Evolutionary conservation across 176 grass and related monocot genomes (phyloP).

Genomic region (Oryza glaberrima): DNA sequence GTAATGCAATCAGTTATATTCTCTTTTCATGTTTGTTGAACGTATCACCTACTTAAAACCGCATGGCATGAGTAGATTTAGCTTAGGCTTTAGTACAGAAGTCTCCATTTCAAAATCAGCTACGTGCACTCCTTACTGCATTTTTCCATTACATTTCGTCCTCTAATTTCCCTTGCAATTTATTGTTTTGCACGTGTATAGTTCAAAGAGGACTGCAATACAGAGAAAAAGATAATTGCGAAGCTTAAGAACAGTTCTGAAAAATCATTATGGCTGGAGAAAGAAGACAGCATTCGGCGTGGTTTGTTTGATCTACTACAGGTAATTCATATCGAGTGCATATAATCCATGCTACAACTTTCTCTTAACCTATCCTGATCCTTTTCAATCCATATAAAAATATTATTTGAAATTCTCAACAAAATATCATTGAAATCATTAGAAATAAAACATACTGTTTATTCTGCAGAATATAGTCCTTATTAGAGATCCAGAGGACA

Average conservation of each 20-base stretch:
- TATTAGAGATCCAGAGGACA: conserved; percentile 89
- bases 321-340: conserved; percentile 48
- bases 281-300: conserved; percentile 74
- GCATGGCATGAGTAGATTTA: neutral
- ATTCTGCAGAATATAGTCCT: conserved; percentile 89
- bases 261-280: conserved; percentile 84
- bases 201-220: conserved; percentile 99
- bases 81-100: neutral
- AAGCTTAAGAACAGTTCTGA: conserved; percentile 83
- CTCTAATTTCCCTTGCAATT: conserved; percentile 11
- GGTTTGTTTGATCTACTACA: conserved; percentile 88
- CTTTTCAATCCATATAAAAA: neutral
- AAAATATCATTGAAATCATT: conserved; percentile 17
- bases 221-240: conserved; percentile 90
- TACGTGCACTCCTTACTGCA: neutral
- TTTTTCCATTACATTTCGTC: conserved; percentile 1
- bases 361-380: conserved; percentile 1
- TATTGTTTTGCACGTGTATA: conserved; percentile 46
- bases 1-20: conserved; percentile 51
- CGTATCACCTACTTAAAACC: conserved; percentile 8
- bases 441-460: conserved; percentile 25
- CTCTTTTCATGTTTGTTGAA: conserved; percentile 26
- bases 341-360: conserved; percentile 1
- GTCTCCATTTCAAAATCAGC: conserved; percentile 10
- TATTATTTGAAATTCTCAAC: conserved; percentile 9